Evolutionary conservation across 2,329 filamentous ascomycete genomes (phyloP).

Genomic region (Pestalotiopsis fici): DNA sequence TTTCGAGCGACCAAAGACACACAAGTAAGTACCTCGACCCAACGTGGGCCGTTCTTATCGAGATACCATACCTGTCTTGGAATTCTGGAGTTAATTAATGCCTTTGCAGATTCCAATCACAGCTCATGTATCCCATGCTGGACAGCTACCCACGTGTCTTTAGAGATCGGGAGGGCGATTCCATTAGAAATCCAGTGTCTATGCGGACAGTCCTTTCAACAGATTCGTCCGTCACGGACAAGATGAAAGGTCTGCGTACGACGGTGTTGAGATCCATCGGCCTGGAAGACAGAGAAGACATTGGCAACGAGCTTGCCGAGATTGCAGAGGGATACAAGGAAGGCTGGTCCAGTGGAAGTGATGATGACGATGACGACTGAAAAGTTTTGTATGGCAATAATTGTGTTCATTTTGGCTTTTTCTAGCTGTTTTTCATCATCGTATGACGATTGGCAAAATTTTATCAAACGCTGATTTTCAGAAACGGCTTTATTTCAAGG

Average conservation of each 20-base stretch:
- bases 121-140: constrained; percentile 72
- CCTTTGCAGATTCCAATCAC: constrained; percentile 46
- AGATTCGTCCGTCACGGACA: constrained; percentile 70
- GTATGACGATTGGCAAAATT: too few species aligned
- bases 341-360: constrained; percentile 79
- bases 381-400: constrained; percentile 3
- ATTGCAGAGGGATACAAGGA: constrained; percentile 88
- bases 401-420: too few species aligned
- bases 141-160: constrained; percentile 85
- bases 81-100: not conserved
- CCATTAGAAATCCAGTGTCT: constrained; percentile 42
- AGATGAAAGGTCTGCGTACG: constrained; percentile 66
- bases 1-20: constrained; percentile 26
- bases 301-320: constrained; percentile 80
- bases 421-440: too few species aligned
- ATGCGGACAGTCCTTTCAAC: constrained; percentile 68
- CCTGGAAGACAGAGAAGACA: constrained; percentile 78
- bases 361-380: constrained; percentile 65
- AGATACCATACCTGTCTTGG: not conserved
- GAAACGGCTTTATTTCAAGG: too few species aligned
- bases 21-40: constrained; percentile 25
- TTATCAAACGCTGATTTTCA: too few species aligned
- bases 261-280: constrained; percentile 64
- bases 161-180: constrained; percentile 37
- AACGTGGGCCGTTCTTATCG: too few species aligned